Evolutionary conservation across 805 yeast genomes (phyloP).

Genomic region (Priceomyces fermenticarens): DNA sequence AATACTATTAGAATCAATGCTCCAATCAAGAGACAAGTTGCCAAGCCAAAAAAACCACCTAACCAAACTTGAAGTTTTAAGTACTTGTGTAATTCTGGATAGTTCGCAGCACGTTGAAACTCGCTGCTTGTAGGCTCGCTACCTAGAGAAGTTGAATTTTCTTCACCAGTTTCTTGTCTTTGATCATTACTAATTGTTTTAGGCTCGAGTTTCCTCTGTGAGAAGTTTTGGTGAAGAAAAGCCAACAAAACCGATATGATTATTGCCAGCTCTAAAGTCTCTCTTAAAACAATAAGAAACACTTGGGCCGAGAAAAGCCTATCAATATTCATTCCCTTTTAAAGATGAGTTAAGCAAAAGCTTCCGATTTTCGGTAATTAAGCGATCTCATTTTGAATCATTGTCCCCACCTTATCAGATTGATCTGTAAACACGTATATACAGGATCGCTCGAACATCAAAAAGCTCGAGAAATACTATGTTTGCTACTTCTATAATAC

Average conservation of each 20-base stretch:
- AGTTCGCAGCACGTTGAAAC: not conserved
- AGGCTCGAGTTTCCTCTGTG: constrained; percentile 1
- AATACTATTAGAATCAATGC: constrained; percentile 36
- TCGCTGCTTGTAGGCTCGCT: not conserved
- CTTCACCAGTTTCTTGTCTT: not conserved
- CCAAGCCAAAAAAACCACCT: constrained; percentile 41
- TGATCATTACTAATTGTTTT: not conserved
- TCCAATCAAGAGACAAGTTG: constrained; percentile 39
- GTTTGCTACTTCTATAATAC: too few relatives aligned
- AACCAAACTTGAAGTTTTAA: constrained; percentile 41
- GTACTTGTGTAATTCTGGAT: constrained; percentile 10
- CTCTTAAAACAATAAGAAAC: constrained; percentile 70
- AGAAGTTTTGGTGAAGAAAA: constrained; percentile 58
- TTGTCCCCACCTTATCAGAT: too few relatives aligned
- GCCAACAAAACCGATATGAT: constrained; percentile 72
- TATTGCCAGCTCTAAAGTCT: constrained; percentile 73
- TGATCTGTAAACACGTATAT: too few relatives aligned
- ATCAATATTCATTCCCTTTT: not conserved
- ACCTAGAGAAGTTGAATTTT: not conserved
- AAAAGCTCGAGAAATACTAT: too few relatives aligned
- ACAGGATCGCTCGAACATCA: not conserved
- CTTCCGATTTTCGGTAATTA: too few relatives aligned
- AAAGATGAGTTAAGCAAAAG: too few relatives aligned
- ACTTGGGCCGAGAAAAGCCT: constrained; percentile 62
- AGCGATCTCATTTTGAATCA: too few relatives aligned